Evolutionary conservation across 257 asterid species (phyloP), one percentile per base, ranked within the genome.

Genomic region (Petunia axillaris): DNA sequence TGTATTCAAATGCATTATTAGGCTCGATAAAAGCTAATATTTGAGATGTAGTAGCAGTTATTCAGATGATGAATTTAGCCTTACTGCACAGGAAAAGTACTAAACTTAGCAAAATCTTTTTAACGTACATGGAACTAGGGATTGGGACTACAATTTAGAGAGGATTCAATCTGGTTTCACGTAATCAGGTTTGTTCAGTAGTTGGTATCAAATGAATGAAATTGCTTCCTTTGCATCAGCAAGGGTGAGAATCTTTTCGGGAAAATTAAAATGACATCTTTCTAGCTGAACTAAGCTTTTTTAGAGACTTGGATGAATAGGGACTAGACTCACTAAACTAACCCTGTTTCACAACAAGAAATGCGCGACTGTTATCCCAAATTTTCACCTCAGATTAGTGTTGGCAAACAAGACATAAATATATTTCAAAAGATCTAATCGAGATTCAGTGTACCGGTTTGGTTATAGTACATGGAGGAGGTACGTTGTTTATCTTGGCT

Each of bases 401-500:
- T 10, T 70, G 77, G 48, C 43, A 25, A 9, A 44, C 5, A 2
- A 15, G 44, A 11, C 44, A 35, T 46, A 8, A 2, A 71, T 13
- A 48, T 43, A 10, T 48, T 68, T 10, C 25, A 25, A 71, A 48
- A 71, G 10, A 2, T 35, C 25, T 41, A 46, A 44, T 16, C 10
- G 13, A 1, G 6, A 25, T 2, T 11, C 11, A 25, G 25, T 25
- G 25, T 25, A 25, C 25, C 25, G 25, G 25, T 25, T 25, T 25
- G 25, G 25, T 25, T 25, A 25, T 25, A 25, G 25, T 25, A 25
- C 25, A 25, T 25, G 25, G 25, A 25, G 25, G 25, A 25, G 25
- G 25, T 25, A 25, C 25, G 25, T 25, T 25, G 25, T 14, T 59
- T 66, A 83, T 64, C 86, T 59, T 65, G 79, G 81, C 1, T 76